Evolutionary conservation across 495 filamentous ascomycete genomes (phyloP).

Genomic region (Trichoderma asperelloides): DNA sequence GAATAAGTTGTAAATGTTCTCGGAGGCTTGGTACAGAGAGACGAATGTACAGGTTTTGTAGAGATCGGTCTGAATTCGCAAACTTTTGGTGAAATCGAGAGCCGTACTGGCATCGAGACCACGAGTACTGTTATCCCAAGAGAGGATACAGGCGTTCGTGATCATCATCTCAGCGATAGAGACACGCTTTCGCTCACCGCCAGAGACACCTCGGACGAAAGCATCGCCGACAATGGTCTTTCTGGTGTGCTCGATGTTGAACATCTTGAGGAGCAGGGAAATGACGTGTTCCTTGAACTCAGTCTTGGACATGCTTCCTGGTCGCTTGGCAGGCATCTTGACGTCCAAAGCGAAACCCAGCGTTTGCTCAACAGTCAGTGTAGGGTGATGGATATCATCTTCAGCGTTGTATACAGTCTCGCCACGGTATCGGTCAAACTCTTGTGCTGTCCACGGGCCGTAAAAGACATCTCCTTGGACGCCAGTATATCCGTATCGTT

Average conservation of each 20-base stretch:
- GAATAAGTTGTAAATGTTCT: constrained; percentile 78
- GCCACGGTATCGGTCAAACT: constrained; percentile 61
- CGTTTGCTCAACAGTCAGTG: constrained; percentile 75
- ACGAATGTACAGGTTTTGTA: constrained; percentile 75
- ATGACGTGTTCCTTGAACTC: constrained; percentile 66
- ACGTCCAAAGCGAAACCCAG: constrained; percentile 75
- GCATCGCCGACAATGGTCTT: constrained; percentile 75
- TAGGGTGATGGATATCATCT: constrained; percentile 73
- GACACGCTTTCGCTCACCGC: constrained; percentile 75
- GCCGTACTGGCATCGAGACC: constrained; percentile 80
- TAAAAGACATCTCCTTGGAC: constrained; percentile 74
- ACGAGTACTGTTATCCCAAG: constrained; percentile 80
- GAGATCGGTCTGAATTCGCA: constrained; percentile 69
- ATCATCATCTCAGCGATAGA: constrained; percentile 66
- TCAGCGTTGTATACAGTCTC: constrained; percentile 84
- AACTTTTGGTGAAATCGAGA: constrained; percentile 60
- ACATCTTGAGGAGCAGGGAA: constrained; percentile 68
- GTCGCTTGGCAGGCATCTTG: constrained; percentile 67
- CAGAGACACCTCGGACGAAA: constrained; percentile 75
- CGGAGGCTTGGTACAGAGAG: constrained; percentile 73
- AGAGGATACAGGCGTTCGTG: constrained; percentile 60
- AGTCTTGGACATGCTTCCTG: constrained; percentile 52
- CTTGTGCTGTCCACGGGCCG: constrained; percentile 53
- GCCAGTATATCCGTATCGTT: constrained; percentile 66
- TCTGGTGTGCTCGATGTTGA: constrained; percentile 77